These are phyloP conservation scores for Fistulifera pelliculosa DNA, from an alignment of 108 stramenopile genomes.

Conservation along the genomic window DNA sequence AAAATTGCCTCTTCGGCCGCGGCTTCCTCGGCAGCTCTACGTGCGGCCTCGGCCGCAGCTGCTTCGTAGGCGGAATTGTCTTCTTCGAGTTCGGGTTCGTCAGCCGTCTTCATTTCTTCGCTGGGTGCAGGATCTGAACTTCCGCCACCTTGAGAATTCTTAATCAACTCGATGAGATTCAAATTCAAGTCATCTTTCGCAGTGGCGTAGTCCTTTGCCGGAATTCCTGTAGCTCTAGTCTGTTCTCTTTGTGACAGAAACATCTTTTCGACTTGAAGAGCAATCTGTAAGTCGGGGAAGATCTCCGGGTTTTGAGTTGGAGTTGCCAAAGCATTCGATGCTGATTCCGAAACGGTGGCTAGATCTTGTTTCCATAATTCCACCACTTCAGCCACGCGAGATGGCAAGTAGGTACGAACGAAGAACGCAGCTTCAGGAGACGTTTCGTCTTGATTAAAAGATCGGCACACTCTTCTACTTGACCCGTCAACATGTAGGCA, in stretches of 20 bases:
- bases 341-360: conserved; percentile 69
- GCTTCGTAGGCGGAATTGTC: neutral
- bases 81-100: conserved; percentile 1
- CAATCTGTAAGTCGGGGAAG: conserved; percentile 88
- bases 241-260: conserved; percentile 70
- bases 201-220: conserved; percentile 67
- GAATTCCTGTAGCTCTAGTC: conserved; percentile 57
- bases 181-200: conserved; percentile 86
- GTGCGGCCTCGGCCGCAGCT: conserved; percentile 5
- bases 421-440: conserved; percentile 97
- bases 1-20: conserved; percentile 13
- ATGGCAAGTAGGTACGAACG: conserved; percentile 95
- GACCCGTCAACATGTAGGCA: conserved; percentile 81
- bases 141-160: conserved; percentile 49
- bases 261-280: conserved; percentile 88
- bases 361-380: conserved; percentile 91
- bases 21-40: conserved; percentile 10
- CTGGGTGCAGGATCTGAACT: conserved; percentile 4
- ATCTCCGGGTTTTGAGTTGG: conserved; percentile 78
- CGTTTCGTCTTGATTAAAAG: conserved; percentile 84
- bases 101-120: conserved; percentile 5
- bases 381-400: conserved; percentile 82
- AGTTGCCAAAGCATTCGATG: conserved; percentile 83
- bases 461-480: conserved; percentile 89
- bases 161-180: conserved; percentile 80